Conservation (phyloP, 768 basidiomycete species). For the Epithele typhae region DNA sequence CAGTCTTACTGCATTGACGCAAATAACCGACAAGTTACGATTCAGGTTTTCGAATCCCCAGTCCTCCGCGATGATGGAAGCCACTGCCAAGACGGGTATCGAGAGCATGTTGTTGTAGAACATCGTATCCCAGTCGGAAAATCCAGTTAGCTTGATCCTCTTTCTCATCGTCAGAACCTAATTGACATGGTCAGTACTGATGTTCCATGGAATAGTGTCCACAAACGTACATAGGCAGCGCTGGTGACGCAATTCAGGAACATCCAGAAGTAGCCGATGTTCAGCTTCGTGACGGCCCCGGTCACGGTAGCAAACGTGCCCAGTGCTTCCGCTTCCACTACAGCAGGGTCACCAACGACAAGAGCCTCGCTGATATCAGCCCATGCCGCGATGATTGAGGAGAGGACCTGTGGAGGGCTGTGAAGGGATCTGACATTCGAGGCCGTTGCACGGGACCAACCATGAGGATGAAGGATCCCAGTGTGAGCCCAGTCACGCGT, state of each 20-base stretch:
- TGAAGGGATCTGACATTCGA: not conserved
- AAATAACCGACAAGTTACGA: slow-evolving; percentile 77
- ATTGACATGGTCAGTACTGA: not conserved
- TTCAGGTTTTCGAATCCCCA: slow-evolving; percentile 78
- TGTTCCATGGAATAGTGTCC: too few species aligned
- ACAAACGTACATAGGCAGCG: slow-evolving; percentile 69
- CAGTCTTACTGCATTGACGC: not conserved
- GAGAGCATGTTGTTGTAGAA: slow-evolving; percentile 97
- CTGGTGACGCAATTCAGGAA: slow-evolving; percentile 84
- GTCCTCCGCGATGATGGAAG: slow-evolving; percentile 82
- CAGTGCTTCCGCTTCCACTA: slow-evolving; percentile 20
- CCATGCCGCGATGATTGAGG: slow-evolving; percentile 97
- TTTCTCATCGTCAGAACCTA: slow-evolving; percentile 96
- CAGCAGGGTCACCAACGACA: slow-evolving; percentile 26
- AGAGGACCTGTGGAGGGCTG: slow-evolving; percentile 71
- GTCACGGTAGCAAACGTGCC: slow-evolving; percentile 33
- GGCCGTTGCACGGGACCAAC: slow-evolving; percentile 35
- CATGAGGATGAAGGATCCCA: slow-evolving; percentile 91
- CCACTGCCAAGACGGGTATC: slow-evolving; percentile 82
- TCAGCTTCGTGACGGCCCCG: slow-evolving; percentile 46
- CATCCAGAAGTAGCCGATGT: slow-evolving; percentile 97
- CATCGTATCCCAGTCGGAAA: slow-evolving; percentile 99
- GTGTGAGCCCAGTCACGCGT: slow-evolving; percentile 78
- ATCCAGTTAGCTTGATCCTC: slow-evolving; percentile 90
- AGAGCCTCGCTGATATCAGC: slow-evolving; percentile 61